These are phyloP conservation scores for Morella rubra DNA, from an alignment of 306 rosid species.

Conservation along the genomic window DNA sequence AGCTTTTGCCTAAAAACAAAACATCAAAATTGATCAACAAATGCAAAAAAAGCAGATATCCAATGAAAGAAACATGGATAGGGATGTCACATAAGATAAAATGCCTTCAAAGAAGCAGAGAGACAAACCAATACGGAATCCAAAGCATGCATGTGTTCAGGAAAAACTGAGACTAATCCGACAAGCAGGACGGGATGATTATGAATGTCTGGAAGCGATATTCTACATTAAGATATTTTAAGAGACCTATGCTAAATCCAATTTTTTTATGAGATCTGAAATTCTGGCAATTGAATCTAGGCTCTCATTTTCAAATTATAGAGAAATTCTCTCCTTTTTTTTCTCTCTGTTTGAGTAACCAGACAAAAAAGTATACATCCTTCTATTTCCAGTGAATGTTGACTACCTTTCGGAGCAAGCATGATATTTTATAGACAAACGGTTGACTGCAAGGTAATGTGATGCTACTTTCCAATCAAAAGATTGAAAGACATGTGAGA, in stretches of 20 bases:
- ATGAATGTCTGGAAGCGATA: not conserved
- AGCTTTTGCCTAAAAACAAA: slow-evolving; percentile 77
- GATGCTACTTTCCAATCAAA: not conserved
- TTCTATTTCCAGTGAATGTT: not conserved
- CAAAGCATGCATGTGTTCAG: not conserved
- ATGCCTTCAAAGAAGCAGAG: not conserved
- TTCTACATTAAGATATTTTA: no score
- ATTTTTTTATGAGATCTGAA: not conserved
- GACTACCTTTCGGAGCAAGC: not conserved
- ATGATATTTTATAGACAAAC: not conserved
- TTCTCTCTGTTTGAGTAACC: not conserved
- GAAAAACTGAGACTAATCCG: not conserved
- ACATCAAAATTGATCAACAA: not conserved
- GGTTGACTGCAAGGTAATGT: not conserved
- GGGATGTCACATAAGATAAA: not conserved
- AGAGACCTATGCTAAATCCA: not conserved
- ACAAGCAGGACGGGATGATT: not conserved
- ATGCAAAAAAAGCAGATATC: slow-evolving; percentile 3
- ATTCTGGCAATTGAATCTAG: not conserved
- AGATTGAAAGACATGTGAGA: not conserved
- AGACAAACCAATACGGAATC: not conserved
- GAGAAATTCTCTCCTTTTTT: not conserved
- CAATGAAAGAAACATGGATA: not conserved
- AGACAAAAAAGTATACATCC: not conserved
- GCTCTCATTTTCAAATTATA: not conserved